phyloP scores from a whole-genome alignment of 306 rosid genomes.

The Prunus armeniaca region DNA sequence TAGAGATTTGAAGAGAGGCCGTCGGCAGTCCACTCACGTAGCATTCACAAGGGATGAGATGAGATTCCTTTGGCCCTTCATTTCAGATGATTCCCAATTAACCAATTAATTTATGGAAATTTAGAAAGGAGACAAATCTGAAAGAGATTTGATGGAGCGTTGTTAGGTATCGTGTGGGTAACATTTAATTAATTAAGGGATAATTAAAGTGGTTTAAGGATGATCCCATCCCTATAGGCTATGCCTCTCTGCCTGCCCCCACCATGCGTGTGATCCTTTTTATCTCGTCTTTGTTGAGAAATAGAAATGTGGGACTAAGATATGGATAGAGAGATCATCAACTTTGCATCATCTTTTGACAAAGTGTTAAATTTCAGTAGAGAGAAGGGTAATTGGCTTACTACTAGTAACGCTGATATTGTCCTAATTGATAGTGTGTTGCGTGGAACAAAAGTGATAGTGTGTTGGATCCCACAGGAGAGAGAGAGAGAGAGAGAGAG shows the following conservation, averaged over 20 bases:
- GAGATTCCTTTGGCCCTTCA: slow-evolving; percentile 29
- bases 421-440: too few species aligned
- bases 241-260: background rate
- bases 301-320: background rate
- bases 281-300: background rate
- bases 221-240: too few species aligned
- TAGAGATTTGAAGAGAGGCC: slow-evolving; percentile 11
- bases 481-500: too few species aligned
- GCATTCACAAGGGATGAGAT: slow-evolving; percentile 24
- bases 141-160: background rate
- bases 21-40: slow-evolving; percentile 41
- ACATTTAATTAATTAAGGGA: background rate
- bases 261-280: background rate
- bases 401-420: rapidly evolving
- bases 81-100: too few species aligned
- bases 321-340: background rate
- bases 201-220: background rate
- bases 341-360: background rate
- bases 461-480: too few species aligned
- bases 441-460: too few species aligned
- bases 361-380: background rate
- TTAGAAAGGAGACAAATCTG: background rate
- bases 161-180: background rate
- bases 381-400: too few species aligned
- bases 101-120: too few species aligned